Evolutionary conservation across 257 asterid species (phyloP), one percentile per base, ranked within the genome.

Genomic region (Nicotiana undulata): DNA sequence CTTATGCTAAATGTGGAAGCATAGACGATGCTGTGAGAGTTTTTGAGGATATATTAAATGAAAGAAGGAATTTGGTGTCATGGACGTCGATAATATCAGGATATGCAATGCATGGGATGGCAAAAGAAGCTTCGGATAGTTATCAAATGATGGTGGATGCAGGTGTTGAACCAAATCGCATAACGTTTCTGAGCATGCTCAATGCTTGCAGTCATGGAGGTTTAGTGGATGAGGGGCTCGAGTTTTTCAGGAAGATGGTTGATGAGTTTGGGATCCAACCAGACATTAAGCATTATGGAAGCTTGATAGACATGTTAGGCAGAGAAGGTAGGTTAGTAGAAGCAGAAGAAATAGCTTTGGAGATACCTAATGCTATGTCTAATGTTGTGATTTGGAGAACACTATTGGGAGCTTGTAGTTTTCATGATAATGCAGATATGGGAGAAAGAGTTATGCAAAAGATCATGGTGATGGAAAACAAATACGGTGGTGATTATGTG

Each of bases 11-110:
- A 59, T 84, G 90, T 81, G 97, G 96, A 78, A 82, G 93, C 26
- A 85, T 92, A 75, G 83, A 79, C 20, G 83, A 84, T 79, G 96
- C 93, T 1, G 37, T 65, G 70, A 83, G 79, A 82, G 86, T 60
- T 66, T 92, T 93, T 28, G 86, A 85, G 83, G 97, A 87, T 26
- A 85, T 90, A 81, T 77, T 26, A 4, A 76, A 83, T 28, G 86
- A 34, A 28, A 85, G 79, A 77, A 91, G 76, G 88, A 92, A 90
- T 84, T 81, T 90, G 86, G 90, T 92, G 32, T 83, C 95, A 2
- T 92, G 98, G 98, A 88, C 91, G n/a, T 93, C 97, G 1, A 85
- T 93, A 8, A 88, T 92, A 80, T 92, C 94, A n/a, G 94, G 87
- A 70, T 90, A 84, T 22, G 92, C 95, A 4, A 89, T 86, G 95